phyloP scores from a whole-genome alignment of 495 filamentous ascomycete genomes.

The Lineolata rhizophorae region DNA sequence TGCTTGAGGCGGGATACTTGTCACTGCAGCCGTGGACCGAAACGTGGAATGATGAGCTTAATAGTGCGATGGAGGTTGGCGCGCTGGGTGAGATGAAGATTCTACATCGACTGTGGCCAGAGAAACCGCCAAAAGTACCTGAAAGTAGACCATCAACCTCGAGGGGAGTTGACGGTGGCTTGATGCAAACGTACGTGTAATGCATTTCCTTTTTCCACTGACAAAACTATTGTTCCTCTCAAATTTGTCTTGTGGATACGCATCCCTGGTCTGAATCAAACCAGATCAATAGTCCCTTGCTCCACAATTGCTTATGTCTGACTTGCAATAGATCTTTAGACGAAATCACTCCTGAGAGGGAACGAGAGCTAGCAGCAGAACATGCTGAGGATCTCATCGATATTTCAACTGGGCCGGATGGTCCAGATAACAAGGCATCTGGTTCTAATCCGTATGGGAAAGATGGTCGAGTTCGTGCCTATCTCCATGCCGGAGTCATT shows the following conservation, averaged over 20 bases:
- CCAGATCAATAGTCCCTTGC: no score
- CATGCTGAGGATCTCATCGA: conserved; percentile 19
- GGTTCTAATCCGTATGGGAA: conserved; percentile 15
- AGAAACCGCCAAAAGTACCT: conserved; percentile 20
- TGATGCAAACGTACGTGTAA: no score
- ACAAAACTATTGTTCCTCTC: not conserved
- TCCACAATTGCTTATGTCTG: no score
- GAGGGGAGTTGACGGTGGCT: conserved; percentile 4
- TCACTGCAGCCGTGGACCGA: conserved; percentile 77
- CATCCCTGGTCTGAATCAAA: not conserved
- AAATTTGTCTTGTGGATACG: not conserved
- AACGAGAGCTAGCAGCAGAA: conserved; percentile 13
- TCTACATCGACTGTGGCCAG: conserved; percentile 57
- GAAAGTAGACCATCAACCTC: conserved; percentile 18
- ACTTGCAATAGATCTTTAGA: no score
- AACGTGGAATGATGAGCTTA: conserved; percentile 83
- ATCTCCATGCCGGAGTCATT: conserved; percentile 53
- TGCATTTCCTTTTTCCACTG: conserved; percentile 4
- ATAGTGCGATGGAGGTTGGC: conserved; percentile 77
- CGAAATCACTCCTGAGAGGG: conserved; percentile 18
- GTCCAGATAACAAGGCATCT: conserved; percentile 19
- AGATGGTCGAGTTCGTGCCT: conserved; percentile 20
- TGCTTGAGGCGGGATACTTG: conserved; percentile 69
- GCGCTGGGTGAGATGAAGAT: conserved; percentile 82
- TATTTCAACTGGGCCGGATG: conserved; percentile 16